phyloP scores from a whole-genome alignment of 805 yeast genomes.

The Sugiyamaella smithiae region DNA sequence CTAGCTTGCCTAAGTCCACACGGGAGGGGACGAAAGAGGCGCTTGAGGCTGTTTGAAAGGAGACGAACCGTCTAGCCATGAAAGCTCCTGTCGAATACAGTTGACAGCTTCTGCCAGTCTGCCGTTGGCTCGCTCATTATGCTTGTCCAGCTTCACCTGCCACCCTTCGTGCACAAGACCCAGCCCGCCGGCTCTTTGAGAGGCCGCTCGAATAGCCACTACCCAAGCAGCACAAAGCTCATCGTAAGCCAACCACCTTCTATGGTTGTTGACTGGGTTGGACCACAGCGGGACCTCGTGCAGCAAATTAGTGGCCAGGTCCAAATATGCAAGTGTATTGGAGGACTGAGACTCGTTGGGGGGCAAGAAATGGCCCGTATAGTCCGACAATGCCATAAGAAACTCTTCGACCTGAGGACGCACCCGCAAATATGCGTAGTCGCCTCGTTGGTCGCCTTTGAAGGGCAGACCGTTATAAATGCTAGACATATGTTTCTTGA shows the following conservation, averaged over 20 bases:
- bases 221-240: conserved; percentile 61
- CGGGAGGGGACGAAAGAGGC: conserved; percentile 7
- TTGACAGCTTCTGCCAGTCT: conserved; percentile 46
- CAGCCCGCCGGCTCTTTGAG: conserved; percentile 39
- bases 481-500: conserved; percentile 43
- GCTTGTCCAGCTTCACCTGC: conserved; percentile 43
- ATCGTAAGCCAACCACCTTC: conserved; percentile 52
- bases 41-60: not conserved
- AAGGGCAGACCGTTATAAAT: conserved; percentile 62
- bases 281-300: conserved; percentile 66
- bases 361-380: conserved; percentile 67
- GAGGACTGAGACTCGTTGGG: conserved; percentile 58
- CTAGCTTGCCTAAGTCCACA: conserved; percentile 6
- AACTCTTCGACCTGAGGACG: conserved; percentile 67
- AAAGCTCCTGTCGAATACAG: conserved; percentile 41
- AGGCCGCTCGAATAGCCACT: conserved; percentile 41
- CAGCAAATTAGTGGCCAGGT: conserved; percentile 56
- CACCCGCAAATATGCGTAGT: conserved; percentile 73
- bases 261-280: conserved; percentile 42
- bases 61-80: conserved; percentile 26
- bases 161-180: conserved; percentile 39
- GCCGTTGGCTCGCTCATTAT: conserved; percentile 43
- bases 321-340: conserved; percentile 59
- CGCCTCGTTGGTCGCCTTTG: conserved; percentile 67
- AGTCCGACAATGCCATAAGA: conserved; percentile 67